These are phyloP conservation scores for Coffea humblotiana DNA, from an alignment of 305 asterid genomes.

Conservation along the genomic window DNA sequence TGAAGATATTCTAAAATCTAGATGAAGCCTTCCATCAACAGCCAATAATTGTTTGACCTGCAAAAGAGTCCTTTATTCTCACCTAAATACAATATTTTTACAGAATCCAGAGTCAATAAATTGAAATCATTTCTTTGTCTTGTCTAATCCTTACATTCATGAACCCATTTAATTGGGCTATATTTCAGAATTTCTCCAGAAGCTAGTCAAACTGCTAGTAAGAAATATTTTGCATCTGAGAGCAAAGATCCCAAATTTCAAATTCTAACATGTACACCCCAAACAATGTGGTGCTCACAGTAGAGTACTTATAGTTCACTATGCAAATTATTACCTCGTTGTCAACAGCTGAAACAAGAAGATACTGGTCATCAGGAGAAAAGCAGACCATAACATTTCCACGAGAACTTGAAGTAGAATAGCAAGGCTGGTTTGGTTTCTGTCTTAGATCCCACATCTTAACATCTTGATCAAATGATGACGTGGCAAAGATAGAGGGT, in stretches of 20 bases:
- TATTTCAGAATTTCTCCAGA: not conserved
- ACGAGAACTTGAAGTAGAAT: conserved; percentile 75
- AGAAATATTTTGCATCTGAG: not conserved
- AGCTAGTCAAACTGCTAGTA: not conserved
- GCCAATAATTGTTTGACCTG: conserved; percentile 93
- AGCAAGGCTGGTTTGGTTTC: conserved; percentile 73
- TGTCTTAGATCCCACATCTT: conserved; percentile 96
- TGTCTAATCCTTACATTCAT: not conserved
- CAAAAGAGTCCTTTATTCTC: conserved; percentile 21
- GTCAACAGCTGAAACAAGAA: conserved; percentile 95
- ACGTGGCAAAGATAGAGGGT: conserved; percentile 84
- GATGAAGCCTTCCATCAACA: conserved; percentile 86
- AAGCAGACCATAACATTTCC: conserved; percentile 97
- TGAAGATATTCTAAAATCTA: conserved; percentile 67
- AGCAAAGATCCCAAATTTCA: conserved; percentile 3
- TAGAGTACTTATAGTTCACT: conserved; percentile 7
- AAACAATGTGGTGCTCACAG: not conserved
- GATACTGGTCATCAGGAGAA: conserved; percentile 92
- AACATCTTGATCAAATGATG: conserved; percentile 87
- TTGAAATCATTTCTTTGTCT: not conserved
- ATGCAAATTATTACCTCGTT: conserved; percentile 64
- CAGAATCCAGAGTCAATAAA: not conserved
- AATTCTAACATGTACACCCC: not conserved
- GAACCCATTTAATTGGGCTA: not conserved
- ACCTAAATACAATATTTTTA: conserved; percentile 5